Percentiles rank a stretch among this genome's conserved stretches.
Evolutionary conservation across 2,329 filamentous ascomycete species (phyloP).

Genomic region (Fusarium haematococcum): DNA sequence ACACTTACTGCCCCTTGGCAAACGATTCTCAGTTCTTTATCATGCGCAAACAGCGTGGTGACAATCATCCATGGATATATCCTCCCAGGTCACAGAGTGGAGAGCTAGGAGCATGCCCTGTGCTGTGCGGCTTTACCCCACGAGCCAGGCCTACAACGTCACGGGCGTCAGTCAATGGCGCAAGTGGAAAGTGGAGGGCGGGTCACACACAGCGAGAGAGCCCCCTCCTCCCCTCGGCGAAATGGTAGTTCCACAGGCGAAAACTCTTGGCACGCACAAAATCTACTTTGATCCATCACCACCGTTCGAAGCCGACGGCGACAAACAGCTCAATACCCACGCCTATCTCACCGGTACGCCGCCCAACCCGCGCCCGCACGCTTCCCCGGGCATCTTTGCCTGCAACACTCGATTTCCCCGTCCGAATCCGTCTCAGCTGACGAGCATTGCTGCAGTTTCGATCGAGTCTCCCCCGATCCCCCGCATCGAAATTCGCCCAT

Average conservation of each 20-base stretch:
- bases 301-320: constrained; percentile 50
- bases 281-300: constrained; percentile 53
- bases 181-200: constrained; percentile 27
- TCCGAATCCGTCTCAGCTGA: constrained; percentile 42
- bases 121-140: constrained; percentile 37
- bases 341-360: constrained; percentile 51
- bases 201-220: constrained; percentile 23
- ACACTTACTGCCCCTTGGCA: background rate
- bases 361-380: constrained; percentile 31
- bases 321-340: constrained; percentile 51
- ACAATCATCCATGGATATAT: background rate
- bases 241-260: constrained; percentile 55
- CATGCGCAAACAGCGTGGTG: background rate
- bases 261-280: constrained; percentile 62
- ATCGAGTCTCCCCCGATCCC: constrained; percentile 46
- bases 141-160: constrained; percentile 30
- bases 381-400: constrained; percentile 16
- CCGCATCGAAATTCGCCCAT: constrained; percentile 50
- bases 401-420: constrained; percentile 34
- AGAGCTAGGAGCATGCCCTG: constrained; percentile 9
- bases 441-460: constrained; percentile 44
- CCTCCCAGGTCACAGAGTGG: background rate
- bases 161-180: constrained; percentile 32
- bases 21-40: background rate
- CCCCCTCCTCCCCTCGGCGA: constrained; percentile 44